Evolutionary conservation across 1,139 yeast genomes (phyloP), one percentile per base, ranked within the genome.

Genomic region (Kurtzmaniella quercitrusa): DNA sequence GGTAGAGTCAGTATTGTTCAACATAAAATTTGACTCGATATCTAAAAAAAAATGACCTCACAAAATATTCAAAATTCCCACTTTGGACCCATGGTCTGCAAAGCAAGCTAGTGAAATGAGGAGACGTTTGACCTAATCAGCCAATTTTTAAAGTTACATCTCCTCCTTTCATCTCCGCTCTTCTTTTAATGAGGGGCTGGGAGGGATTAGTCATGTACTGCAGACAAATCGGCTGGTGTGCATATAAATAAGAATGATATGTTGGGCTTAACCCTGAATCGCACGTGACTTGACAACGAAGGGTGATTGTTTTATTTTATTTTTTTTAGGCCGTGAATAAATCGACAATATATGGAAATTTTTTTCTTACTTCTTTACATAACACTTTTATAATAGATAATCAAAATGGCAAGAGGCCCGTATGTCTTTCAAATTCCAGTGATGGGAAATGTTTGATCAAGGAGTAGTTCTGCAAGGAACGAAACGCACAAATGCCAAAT

Each of bases 351-450:
- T 18, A 19, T 17, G 40, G 12, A 17, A 18, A 5, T 44, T 45
- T 37, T 34, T 47, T 41, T 41, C 41, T 40, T 38, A 43, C 45
- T 41, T 46, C 40, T 44, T 48, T 14, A 34, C 43, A 44, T 25
- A 39, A 46, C 31, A 27, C 46, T 46, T 45, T 38, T 45, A 49
- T 50, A n/a, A n/a, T 57, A 52, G 53, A 62, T 60, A 63, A 65
- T 60, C 67, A 59, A 83, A 76, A 86, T 86, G 95, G 94, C 90
- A 80, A 85, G 95, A 85, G 95, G 95, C 85, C 95, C 93, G 86
- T 81, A 81, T 75, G 88, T 81, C 66, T 38, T 31, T 27, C 31
- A 27, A 6, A 5, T 27, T 27, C 14, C 31, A 41, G 40, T 41
- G 38, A 37, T 39, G 43, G 34, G 31, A 42, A 41, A 38, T 43